Conservation (phyloP, 257 asterid genomes). For the Petunia secreta region DNA sequence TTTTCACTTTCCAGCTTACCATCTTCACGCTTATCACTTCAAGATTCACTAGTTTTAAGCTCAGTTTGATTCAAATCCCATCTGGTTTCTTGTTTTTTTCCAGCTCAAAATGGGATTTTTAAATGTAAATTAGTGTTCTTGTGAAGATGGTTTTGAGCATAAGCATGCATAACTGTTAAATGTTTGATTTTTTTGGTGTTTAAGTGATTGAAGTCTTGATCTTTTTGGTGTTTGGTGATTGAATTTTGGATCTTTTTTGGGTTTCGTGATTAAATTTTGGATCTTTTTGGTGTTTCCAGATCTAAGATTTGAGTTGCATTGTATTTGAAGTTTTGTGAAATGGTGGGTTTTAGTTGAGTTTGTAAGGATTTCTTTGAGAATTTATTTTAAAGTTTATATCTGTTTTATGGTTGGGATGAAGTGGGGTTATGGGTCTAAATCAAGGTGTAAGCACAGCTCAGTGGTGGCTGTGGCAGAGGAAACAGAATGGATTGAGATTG, state of each 20-base stretch:
- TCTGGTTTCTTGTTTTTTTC: background rate
- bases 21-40: background rate
- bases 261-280: background rate
- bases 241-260: background rate
- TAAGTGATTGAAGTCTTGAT: background rate
- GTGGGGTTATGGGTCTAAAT: conserved; percentile 74
- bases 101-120: background rate
- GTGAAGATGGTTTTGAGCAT: background rate
- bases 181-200: background rate
- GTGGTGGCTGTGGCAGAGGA: conserved; percentile 47
- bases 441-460: conserved; percentile 77
- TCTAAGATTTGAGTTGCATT: background rate
- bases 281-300: background rate
- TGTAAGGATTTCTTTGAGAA: background rate
- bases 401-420: conserved; percentile 44
- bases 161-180: background rate
- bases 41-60: background rate
- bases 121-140: background rate
- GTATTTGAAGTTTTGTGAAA: background rate
- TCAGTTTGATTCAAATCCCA: background rate
- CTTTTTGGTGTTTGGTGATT: background rate
- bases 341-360: background rate
- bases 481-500: conserved; percentile 17
- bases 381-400: background rate
- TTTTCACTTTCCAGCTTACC: background rate